Conservation (phyloP, 257 asterid species). For the Henckelia pumila region DNA sequence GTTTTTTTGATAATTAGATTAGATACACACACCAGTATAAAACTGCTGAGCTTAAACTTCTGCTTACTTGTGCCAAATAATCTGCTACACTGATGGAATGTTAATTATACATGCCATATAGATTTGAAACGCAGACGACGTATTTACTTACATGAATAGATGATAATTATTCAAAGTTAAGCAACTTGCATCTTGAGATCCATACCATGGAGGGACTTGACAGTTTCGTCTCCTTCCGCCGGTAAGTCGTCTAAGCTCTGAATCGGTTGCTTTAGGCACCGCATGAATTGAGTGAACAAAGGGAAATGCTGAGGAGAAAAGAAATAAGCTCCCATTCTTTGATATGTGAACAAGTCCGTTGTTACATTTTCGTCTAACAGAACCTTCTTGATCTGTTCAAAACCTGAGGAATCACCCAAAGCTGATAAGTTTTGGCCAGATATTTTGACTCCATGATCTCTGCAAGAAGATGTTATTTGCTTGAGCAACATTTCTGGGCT, state of each 20-base stretch:
- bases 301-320: constrained; percentile 80
- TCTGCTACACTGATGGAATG: not conserved
- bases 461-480: constrained; percentile 50
- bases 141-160: not conserved
- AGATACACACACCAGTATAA: not conserved
- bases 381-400: constrained; percentile 52
- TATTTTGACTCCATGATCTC: constrained; percentile 36
- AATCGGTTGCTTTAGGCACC: constrained; percentile 41
- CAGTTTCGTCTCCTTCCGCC: constrained; percentile 26
- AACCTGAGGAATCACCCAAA: constrained; percentile 37
- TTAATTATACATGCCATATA: not conserved
- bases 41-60: not conserved
- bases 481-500: constrained; percentile 58
- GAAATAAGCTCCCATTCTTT: constrained; percentile 91
- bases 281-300: constrained; percentile 46
- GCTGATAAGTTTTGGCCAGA: constrained; percentile 52
- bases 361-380: constrained; percentile 41
- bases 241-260: constrained; percentile 46
- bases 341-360: constrained; percentile 56
- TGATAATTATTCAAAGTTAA: constrained; percentile 20
- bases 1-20: too few species aligned
- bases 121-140: not conserved
- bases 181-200: constrained; percentile 58
- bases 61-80: not conserved
- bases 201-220: constrained; percentile 25